Conservation (phyloP, 495 filamentous ascomycete genomes). For the Aspergillus saccharolyticus region DNA sequence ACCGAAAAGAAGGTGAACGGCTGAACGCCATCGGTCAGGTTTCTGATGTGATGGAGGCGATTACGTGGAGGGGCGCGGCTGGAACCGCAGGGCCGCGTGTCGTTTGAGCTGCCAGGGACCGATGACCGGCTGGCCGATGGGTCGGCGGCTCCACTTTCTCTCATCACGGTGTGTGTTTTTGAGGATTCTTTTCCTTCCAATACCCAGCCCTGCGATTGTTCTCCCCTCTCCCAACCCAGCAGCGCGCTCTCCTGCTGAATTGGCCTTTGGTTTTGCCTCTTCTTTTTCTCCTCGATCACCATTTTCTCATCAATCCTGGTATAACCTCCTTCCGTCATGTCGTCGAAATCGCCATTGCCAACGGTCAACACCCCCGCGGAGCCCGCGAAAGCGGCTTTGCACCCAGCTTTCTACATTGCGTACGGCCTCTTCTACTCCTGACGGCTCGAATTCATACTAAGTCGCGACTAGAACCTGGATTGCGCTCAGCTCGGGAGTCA, state of each 20-base stretch:
- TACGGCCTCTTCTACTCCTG: background rate
- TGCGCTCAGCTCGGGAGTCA: constrained; percentile 78
- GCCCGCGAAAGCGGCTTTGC: background rate
- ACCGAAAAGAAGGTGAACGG: background rate
- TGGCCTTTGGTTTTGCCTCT: background rate
- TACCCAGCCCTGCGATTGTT: background rate
- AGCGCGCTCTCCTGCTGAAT: background rate
- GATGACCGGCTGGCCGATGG: background rate
- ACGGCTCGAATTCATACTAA: background rate
- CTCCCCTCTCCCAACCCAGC: background rate
- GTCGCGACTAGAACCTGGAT: constrained; percentile 67
- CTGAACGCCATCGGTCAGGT: background rate
- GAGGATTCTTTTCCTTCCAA: background rate
- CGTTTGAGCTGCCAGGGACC: background rate
- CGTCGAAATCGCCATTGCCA: background rate
- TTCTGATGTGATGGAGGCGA: constrained; percentile 1
- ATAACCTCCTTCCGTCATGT: background rate
- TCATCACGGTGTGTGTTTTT: background rate
- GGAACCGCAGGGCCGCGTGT: constrained; percentile 3
- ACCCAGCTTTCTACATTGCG: constrained; percentile 6
- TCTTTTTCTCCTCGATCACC: background rate
- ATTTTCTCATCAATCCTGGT: background rate
- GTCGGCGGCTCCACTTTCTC: background rate
- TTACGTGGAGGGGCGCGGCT: constrained; percentile 5
- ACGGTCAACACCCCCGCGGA: constrained; percentile 2